Base-by-base conservation (phyloP, 2,329 filamentous ascomycete genomes). In the Paraconiothyrium brasiliense region DNA sequence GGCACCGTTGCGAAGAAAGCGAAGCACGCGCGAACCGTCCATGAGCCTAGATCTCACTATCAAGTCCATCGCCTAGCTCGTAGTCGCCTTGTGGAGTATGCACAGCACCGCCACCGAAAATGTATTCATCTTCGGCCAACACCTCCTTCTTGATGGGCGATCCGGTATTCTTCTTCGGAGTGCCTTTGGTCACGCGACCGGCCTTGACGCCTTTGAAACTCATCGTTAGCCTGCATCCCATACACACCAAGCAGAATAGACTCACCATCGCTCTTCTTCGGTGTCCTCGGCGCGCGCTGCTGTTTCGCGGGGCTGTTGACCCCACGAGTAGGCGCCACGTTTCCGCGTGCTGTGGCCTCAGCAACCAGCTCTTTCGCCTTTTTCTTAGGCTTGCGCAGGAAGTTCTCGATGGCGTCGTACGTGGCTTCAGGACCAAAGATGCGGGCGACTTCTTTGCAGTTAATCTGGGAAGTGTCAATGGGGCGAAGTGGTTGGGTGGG, bases 321-420 rank as follows among this genome's bases (percentile, higher is more conserved):
- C 16, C 41, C 41, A 44, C 41, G 41, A 10, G 43, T 20, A 2
- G 62, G 49, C 41, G 56, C 59, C 0, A 66, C 49, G 20, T 16
- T 57, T 1, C 52, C 20, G 43, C 58, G 54, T 2, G 43, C 64
- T 0, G 22, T 47, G 2, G 68, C 70, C 7, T 70, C 67, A 0
- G 43, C 59, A 34, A 65, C 67, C 14, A 84, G 72, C 0, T 65
- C 63, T 0, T 73, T 69, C 0, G 83, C 82, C 1, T 73, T 52
- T 51, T 79, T 79, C 51, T 83, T 84, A 61, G 79, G 80, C 49
- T 76, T 78, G 47, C 82, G 80, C 39, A 86, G 79, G 2, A 78
- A 79, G 47, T 78, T 77, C 62, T 85, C 80, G 27, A 86, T 78
- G 0, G 83, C 74, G 61, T 84, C 76, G 71, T 84, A 84, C 0